Base-by-base conservation (phyloP, 2,329 filamentous ascomycete genomes). In the Leptodontidium sp. region DNA sequence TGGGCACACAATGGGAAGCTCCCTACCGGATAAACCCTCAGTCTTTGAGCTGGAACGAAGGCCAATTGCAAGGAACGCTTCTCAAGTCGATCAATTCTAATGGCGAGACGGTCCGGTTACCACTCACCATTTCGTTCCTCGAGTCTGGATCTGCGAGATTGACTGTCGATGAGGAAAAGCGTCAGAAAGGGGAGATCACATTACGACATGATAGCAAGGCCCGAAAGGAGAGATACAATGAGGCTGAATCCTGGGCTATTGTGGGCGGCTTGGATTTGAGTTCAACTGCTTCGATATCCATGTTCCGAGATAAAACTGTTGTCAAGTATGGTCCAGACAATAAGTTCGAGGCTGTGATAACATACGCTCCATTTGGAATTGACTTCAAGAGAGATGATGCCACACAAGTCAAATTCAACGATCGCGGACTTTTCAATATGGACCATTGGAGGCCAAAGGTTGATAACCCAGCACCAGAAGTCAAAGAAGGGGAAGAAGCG, bases 371-470 rank as follows among this genome's bases (percentile, higher is more conserved):
- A 0, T 97, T 98, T 72, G 86, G 86, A 47, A 87, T 98, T 64
- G 91, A 97, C 59, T 99, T 99, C 79, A 91, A 91, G 80, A 87
- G 94, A 55, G 92, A 96, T 75, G 94, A 92, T 0, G 84, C 88
- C 73, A 91, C 91, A 0, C 93, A 98, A 70, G 86, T 99, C 80
- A 93, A 91, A 77, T 85, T 99, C 80, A 99, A 99, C 77, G 90
- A 94, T 74, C 89, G 91, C n/a, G 95, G 95, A 0, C 83, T 97
- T 71, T 79, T 99, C 80, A 99, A 98, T 77, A 82, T 98, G 79
- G 96, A 99, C 80, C 96, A 99, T 79, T 99, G 96, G 96, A 86
- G 96, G 70, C 86, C 91, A 53, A 97, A 97, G 86, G 81, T 93
- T 17, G 94, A 97, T 65, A 84, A 75, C 58, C 64, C 71, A 17